Evolutionary conservation across 805 yeast species (phyloP), one percentile per base, ranked within the genome.

Genomic region (Candida nanaspora): DNA sequence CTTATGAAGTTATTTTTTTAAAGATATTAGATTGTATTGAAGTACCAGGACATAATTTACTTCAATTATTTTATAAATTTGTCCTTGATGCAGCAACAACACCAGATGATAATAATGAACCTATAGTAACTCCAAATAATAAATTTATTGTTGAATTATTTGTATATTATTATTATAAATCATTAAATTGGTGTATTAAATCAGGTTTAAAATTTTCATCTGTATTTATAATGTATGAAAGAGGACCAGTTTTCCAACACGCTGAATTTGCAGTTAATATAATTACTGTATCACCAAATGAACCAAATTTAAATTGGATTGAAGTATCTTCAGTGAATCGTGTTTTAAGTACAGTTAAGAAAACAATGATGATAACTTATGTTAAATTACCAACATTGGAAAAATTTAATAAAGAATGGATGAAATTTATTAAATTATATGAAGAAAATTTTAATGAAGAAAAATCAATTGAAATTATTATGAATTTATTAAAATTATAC

Each of bases 161-260:
- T 5, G 89, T 76, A 1, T 91, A 89, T 53, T 94, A 87, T 55
- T 88, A 91, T 57, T 89, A 79, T 61, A 71, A 95, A 39, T 80
- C 96, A 0, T 70, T 77, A 21, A 97, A 97, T 0, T 93, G 98
- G 97, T 91, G 97, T 66, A 93, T 82, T 2, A 70, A 94, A 43
- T 76, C 89, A 0, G 98, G 98, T 0, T 75, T 88, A 42, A 93
- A 93, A 59, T 93, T 93, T 59, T 96, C 96, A 2, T 74, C 85
- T n/a, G 94, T 89, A 52, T 82, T 68, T 59, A 63, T 93, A 8
- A 66, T 93, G 5, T 93, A 93, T 59, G 78, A 82, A 40, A 69
- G 91, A 43, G 99, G 99, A 0, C 98, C 98, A 8, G 97, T 97
- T 2, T 87, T 89, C 57, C 78, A 82, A 38, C 99, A 93, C 57